These are phyloP conservation scores for Moesziomyces parantarcticus DNA, from an alignment of 1,284 basidiomycete genomes.

Conservation along the genomic window DNA sequence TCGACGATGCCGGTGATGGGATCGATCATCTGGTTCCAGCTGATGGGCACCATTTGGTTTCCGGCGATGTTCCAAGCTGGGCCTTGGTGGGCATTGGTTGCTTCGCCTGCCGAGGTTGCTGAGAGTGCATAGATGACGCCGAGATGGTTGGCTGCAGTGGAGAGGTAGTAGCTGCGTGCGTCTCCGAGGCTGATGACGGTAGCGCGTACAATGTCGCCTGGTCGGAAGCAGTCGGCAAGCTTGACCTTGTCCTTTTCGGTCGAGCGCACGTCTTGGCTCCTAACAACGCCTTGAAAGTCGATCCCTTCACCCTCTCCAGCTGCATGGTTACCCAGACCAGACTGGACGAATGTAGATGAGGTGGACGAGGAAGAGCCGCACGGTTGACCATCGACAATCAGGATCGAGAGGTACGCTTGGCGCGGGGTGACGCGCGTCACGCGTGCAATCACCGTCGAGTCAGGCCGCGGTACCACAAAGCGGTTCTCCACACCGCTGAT, in stretches of 20 bases:
- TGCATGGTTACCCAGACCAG: conserved; percentile 59
- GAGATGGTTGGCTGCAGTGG: conserved; percentile 91
- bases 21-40: conserved; percentile 92
- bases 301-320: conserved; percentile 63
- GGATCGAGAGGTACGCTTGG: conserved; percentile 87
- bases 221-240: conserved; percentile 92
- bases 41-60: conserved; percentile 70
- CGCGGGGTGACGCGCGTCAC: conserved; percentile 86
- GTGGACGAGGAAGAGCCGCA: conserved; percentile 47
- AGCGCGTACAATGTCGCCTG: conserved; percentile 93
- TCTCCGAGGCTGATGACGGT: conserved; percentile 74
- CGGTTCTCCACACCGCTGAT: conserved; percentile 42
- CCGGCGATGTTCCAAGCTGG: conserved; percentile 39
- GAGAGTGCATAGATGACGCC: conserved; percentile 74
- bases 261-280: conserved; percentile 80
- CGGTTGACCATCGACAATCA: conserved; percentile 89
- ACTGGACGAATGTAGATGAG: conserved; percentile 28
- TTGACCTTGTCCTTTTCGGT: conserved; percentile 93
- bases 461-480: conserved; percentile 53
- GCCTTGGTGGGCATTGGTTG: conserved; percentile 1
- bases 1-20: conserved; percentile 82
- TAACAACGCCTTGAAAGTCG: conserved; percentile 88
- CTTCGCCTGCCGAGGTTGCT: conserved; percentile 7
- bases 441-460: conserved; percentile 74
- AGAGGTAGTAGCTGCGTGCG: conserved; percentile 80